These are phyloP conservation scores for Phylloporus rhodoxanthus DNA, from an alignment of 768 basidiomycete species.

Conservation along the genomic window DNA sequence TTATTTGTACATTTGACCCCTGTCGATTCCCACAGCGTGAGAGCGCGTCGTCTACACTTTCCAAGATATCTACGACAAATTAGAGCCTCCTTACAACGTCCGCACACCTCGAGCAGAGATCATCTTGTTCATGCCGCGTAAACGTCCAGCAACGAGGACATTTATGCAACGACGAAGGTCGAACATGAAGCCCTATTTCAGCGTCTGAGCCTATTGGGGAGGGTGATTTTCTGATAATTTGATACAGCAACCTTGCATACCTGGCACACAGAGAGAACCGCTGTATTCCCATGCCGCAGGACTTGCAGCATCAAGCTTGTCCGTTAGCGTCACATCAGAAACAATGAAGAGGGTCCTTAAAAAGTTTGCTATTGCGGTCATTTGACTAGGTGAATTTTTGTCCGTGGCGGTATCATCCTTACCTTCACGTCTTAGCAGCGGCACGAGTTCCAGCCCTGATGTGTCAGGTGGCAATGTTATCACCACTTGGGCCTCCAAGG, in stretches of 20 bases:
- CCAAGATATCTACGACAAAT: neutral
- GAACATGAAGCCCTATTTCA: conserved; percentile 46
- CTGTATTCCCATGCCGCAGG: conserved; percentile 48
- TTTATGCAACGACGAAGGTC: conserved; percentile 57
- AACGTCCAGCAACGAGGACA: conserved; percentile 93
- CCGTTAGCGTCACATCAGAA: conserved; percentile 56
- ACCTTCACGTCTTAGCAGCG: conserved; percentile 44
- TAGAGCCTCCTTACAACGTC: conserved; percentile 14
- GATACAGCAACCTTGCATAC: conserved; percentile 31
- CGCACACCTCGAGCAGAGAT: conserved; percentile 63
- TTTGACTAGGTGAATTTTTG: neutral
- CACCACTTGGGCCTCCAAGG: conserved; percentile 71
- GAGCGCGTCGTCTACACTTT: neutral
- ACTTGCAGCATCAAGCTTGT: conserved; percentile 38
- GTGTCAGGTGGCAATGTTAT: conserved; percentile 45
- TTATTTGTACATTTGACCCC: conserved; percentile 13
- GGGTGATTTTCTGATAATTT: neutral
- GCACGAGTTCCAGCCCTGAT: conserved; percentile 25
- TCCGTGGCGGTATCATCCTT: neutral
- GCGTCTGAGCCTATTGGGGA: conserved; percentile 8
- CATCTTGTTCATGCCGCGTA: conserved; percentile 44
- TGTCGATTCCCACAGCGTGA: neutral
- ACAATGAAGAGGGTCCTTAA: conserved; percentile 77
- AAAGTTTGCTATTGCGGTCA: conserved; percentile 42
- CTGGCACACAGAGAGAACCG: conserved; percentile 39